A percentile compares a stretch with the other conserved stretches of the same genome.
Conservation (phyloP, 495 filamentous ascomycete genomes). For the Tricharina praecox region DNA sequence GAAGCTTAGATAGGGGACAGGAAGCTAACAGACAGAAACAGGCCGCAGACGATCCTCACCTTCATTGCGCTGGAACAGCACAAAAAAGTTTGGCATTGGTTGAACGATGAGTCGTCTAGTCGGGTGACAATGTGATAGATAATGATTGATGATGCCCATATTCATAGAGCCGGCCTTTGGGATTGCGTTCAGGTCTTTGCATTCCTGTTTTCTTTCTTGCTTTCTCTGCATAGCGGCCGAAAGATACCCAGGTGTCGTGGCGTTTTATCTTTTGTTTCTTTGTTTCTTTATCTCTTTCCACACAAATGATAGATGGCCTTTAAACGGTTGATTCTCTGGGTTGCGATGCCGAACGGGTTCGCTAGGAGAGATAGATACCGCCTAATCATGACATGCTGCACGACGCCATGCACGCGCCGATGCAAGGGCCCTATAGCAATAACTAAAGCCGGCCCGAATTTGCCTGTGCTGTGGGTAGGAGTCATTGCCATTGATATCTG, state of each 20-base stretch:
- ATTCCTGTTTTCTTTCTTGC: background rate
- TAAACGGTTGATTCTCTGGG: too few species aligned
- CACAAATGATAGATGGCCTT: too few species aligned
- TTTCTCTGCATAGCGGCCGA: background rate
- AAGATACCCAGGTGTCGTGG: background rate
- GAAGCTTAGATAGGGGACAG: too few species aligned
- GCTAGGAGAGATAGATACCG: too few species aligned
- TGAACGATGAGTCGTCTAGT: slow-evolving; percentile 8
- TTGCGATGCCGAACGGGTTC: too few species aligned
- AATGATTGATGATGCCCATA: background rate
- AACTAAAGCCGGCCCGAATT: too few species aligned
- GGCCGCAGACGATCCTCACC: slow-evolving; percentile 82
- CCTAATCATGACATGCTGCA: too few species aligned
- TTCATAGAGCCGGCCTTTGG: background rate
- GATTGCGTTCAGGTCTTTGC: background rate
- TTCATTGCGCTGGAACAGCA: slow-evolving; percentile 91
- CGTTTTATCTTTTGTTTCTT: background rate
- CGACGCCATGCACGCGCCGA: too few species aligned
- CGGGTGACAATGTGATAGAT: background rate
- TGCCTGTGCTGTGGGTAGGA: too few species aligned
- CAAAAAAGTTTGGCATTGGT: slow-evolving; percentile 44
- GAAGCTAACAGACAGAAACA: slow-evolving; percentile 18
- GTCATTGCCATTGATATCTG: too few species aligned
- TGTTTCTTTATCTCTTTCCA: background rate
- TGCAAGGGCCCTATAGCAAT: too few species aligned